Evolutionary conservation across 2,329 filamentous ascomycete species (phyloP).

Genomic region (Aspergillus udagawae): DNA sequence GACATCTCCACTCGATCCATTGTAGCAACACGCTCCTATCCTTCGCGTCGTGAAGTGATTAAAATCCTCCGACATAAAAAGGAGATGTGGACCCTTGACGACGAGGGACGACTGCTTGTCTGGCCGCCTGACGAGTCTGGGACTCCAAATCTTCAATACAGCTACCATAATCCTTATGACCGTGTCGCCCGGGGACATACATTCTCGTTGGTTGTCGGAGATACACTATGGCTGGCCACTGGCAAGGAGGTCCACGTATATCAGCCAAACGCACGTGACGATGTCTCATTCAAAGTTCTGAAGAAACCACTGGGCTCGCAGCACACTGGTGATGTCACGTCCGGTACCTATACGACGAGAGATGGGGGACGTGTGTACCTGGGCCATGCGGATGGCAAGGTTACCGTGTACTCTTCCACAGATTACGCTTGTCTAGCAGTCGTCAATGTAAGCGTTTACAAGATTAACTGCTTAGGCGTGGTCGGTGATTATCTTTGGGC

Average conservation of each 20-base stretch:
- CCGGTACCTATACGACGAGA: constrained; percentile 69
- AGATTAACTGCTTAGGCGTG: constrained; percentile 82
- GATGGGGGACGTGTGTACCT: constrained; percentile 80
- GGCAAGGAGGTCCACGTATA: constrained; percentile 87
- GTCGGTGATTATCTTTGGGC: constrained; percentile 85
- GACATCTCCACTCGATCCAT: constrained; percentile 73
- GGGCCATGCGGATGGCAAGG: constrained; percentile 88
- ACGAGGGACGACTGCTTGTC: constrained; percentile 77
- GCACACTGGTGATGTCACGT: constrained; percentile 80
- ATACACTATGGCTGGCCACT: constrained; percentile 80
- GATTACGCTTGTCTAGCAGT: constrained; percentile 75
- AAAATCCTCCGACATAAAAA: constrained; percentile 82
- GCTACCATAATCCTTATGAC: constrained; percentile 64
- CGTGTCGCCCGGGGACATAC: constrained; percentile 76
- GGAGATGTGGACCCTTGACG: constrained; percentile 92
- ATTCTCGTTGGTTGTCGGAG: constrained; percentile 82
- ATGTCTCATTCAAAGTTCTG: constrained; percentile 69
- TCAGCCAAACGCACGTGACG: constrained; percentile 64
- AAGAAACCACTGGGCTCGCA: constrained; percentile 66
- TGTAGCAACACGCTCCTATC: constrained; percentile 65
- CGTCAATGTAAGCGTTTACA: constrained; percentile 86
- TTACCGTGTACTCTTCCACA: constrained; percentile 81
- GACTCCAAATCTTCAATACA: constrained; percentile 68
- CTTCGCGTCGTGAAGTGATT: constrained; percentile 73
- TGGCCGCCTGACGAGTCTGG: constrained; percentile 77